These are phyloP conservation scores for Ambrosiella beaveri DNA, from an alignment of 2,329 filamentous ascomycete species.

Conservation along the genomic window DNA sequence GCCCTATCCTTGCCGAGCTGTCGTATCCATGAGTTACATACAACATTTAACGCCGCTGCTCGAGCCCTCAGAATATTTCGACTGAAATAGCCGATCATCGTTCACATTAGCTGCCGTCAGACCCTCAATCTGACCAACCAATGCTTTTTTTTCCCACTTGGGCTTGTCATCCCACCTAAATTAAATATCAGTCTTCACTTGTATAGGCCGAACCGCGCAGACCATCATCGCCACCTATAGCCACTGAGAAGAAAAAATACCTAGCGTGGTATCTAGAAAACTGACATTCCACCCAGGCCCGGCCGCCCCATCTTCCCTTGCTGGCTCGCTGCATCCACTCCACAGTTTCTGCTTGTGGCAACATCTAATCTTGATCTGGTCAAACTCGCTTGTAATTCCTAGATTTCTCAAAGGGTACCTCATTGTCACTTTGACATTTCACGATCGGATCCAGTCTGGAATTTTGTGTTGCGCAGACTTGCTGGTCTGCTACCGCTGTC, in stretches of 20 bases:
- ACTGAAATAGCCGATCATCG: background rate
- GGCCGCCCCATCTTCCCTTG: background rate
- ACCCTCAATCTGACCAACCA: background rate
- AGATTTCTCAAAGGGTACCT: background rate
- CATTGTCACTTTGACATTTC: background rate
- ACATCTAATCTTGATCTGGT: background rate
- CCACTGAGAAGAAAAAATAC: background rate
- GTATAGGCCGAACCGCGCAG: background rate
- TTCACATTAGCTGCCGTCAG: background rate
- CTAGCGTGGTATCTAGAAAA: background rate
- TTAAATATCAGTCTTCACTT: background rate
- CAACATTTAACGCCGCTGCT: background rate
- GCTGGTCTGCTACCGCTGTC: background rate
- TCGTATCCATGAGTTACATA: too few relatives aligned
- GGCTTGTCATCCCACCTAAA: background rate
- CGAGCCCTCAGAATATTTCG: background rate
- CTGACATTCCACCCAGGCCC: background rate
- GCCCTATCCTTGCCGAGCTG: too few relatives aligned
- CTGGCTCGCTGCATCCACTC: background rate
- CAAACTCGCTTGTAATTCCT: background rate
- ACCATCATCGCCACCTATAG: background rate
- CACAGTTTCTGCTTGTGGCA: background rate
- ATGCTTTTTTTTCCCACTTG: background rate
- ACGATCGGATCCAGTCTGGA: background rate
- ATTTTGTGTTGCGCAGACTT: background rate